Evolutionary conservation across 331 rosid genomes (phyloP), one percentile per base, ranked within the genome.

Genomic region (Ulmus americana): DNA sequence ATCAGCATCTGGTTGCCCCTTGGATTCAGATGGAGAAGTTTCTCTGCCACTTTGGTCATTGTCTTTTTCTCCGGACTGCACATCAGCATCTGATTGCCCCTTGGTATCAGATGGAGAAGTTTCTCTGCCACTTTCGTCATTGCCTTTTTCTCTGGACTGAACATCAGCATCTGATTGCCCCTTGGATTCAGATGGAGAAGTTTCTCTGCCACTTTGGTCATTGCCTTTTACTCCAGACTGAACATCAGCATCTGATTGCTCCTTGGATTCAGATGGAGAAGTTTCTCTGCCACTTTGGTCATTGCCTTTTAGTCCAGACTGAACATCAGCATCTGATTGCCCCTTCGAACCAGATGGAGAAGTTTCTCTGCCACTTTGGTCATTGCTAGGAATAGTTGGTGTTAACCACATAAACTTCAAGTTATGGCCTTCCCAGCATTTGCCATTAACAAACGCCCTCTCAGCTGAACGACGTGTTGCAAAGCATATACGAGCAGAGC

Each of bases 381-480:
- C 80, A 63, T 68, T 67, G 72, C 79, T 73, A 63, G 83, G 65
- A 60, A 15, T 75, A 65, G 78, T 53, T 22, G 85, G 65, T 45
- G 83, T 58, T 71, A 88, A 52, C 98, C 98, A 92, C 63, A 45
- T 45, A 62, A 92, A 86, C 63, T 79, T 83, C 65, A 92, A 76
- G 65, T 80, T 67, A 12, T 81, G 80, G 18, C 87, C 96, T 61
- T 83, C 78, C 98, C 95, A 88, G 81, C 80, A 80, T 84, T 82
- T 92, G 18, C 91, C 95, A 55, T 80, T 69, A 42, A 39, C 63
- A 79, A 81, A 92, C 40, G 98, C 98, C 59, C 65, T 81, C 82
- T 89, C 94, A 11, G 98, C 98, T 7, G 96, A 88, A 49, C 72
- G 81, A 44, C 91, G 91, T 59, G 88, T 79, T 7, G 82, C 47